Base-by-base conservation (phyloP, 1,284 basidiomycete genomes). In the Puccinia coronata region DNA sequence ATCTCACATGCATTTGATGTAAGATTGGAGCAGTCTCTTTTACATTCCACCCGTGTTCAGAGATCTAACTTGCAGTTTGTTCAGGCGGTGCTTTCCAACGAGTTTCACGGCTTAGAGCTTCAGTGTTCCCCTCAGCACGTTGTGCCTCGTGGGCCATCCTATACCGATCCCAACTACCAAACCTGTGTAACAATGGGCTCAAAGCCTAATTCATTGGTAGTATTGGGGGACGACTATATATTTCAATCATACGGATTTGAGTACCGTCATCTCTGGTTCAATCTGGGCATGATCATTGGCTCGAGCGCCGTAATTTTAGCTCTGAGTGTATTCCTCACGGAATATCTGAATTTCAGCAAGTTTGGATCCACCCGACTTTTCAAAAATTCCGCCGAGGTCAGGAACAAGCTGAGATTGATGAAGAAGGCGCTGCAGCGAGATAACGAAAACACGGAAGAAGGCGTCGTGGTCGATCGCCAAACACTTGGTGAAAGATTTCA, bases 1-100 rank as follows among this genome's bases (percentile, higher is more conserved):
- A 82, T 85, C 41, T 83, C 84, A 4, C 83, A 83, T 74, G 83
- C 84, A 14, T 85, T 84, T 82, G 85, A 85, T 75, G 84, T 84
- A 51, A 70, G 82, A 31, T 14, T 63, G 4, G 4, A 1, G 41
- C 36, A 49, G 14, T 51, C 14, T 28, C 82, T 82, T 18, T 55
- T 41, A 23, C 47, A 70, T 28, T 49, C 25, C 39, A 23, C 25
- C 43, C 43, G n/a, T 70, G 43, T 11, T 43, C 28, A 61, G 25
- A 61, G 28, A 31, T 18, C 39, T 61, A 20, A 63, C 20, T 39
- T n/a, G 3, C 2, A 39, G 39, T 41, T 39, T 49, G 23, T 39
- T 11, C 55, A 76, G 73, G 70, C 79, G 23, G 71, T 75, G 4
- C 34, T 81, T 18, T 63, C 73, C n/a, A 81, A 81, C 49, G 80